These are phyloP conservation scores for Teratosphaeriaceae sp. DNA, from an alignment of 2,329 filamentous ascomycete genomes.

Conservation along the genomic window DNA sequence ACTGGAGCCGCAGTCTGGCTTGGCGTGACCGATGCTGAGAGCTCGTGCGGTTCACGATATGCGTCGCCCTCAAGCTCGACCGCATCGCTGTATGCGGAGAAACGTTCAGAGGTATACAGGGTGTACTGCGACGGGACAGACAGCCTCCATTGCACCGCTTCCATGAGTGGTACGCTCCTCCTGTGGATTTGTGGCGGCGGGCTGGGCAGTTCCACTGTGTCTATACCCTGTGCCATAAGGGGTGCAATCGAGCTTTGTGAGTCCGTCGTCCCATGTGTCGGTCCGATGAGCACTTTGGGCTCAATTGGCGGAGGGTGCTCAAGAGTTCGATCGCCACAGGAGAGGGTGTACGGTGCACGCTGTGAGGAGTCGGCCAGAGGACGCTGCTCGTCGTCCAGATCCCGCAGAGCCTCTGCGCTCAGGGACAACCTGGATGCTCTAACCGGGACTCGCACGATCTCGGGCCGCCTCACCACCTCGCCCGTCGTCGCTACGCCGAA, in stretches of 20 bases:
- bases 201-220: not conserved
- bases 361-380: slow-evolving; percentile 14
- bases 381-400: slow-evolving; percentile 25
- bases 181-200: slow-evolving; percentile 6
- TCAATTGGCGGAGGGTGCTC: slow-evolving; percentile 5
- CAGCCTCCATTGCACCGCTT: not conserved
- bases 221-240: slow-evolving; percentile 14
- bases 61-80: not conserved
- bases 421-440: not conserved
- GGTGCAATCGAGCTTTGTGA: slow-evolving; percentile 23
- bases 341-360: slow-evolving; percentile 14
- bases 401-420: slow-evolving; percentile 15
- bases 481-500: not conserved
- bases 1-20: not conserved
- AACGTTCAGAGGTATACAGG: not conserved
- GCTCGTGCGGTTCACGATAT: not conserved
- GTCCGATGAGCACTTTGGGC: slow-evolving; percentile 2
- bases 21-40: not conserved
- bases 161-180: not conserved
- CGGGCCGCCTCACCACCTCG: not conserved
- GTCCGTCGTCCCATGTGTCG: slow-evolving; percentile 14
- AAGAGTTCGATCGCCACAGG: slow-evolving; percentile 9
- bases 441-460: not conserved
- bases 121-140: not conserved
- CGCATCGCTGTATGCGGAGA: slow-evolving; percentile 5